Percentiles rank a stretch among this genome's conserved stretches.
Conservation (phyloP, 768 basidiomycete genomes). For the Pisolithus orientalis region DNA sequence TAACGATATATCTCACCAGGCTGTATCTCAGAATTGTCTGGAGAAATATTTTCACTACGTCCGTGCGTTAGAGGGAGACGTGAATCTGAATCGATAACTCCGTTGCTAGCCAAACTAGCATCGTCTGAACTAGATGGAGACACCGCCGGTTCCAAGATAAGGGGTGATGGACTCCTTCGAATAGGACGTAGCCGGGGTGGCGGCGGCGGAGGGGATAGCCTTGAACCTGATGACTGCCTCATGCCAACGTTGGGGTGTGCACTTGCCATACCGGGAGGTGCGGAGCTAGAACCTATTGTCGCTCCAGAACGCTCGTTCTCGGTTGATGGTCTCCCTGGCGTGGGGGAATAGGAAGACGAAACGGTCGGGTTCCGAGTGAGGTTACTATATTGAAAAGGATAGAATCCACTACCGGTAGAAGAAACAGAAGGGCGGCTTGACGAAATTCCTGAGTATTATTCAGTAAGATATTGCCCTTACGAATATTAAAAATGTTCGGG, state of each 20-base stretch:
- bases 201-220: constrained; percentile 7
- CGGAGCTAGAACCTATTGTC: constrained; percentile 1
- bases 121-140: constrained; percentile 12
- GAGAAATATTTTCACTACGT: background rate
- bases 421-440: constrained; percentile 7
- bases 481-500: constrained; percentile 4
- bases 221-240: constrained; percentile 12
- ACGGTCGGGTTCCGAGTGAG: constrained; percentile 13
- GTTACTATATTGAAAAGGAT: constrained; percentile 18
- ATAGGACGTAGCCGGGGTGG: constrained; percentile 5
- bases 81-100: background rate
- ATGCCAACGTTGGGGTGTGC: constrained; percentile 7
- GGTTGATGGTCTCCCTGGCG: constrained; percentile 9
- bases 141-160: constrained; percentile 15
- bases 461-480: constrained; percentile 5
- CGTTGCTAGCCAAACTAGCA: constrained; percentile 9
- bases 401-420: constrained; percentile 8
- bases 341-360: constrained; percentile 19
- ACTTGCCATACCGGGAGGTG: constrained; percentile 14
- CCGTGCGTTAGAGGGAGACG: background rate
- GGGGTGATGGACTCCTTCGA: constrained; percentile 22
- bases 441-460: constrained; percentile 3
- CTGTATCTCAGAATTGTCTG: background rate
- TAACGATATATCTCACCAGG: background rate
- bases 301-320: constrained; percentile 13